Conservation (phyloP, 2,329 filamentous ascomycete genomes). For the Alternaria longipes region DNA sequence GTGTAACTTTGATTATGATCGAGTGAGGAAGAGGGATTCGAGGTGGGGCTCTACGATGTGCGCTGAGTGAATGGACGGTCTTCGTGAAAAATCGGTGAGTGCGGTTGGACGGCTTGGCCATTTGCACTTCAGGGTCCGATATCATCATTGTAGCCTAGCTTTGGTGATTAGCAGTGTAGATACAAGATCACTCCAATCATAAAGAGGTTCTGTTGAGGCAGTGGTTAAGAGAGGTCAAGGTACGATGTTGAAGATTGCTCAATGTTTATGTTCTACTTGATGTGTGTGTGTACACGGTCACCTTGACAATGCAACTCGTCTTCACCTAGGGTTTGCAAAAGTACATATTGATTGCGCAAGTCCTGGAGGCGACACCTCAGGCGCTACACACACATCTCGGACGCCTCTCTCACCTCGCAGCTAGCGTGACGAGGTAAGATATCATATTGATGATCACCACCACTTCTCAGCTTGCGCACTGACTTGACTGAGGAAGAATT, state of each 20-base stretch:
- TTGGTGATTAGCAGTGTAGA: neutral
- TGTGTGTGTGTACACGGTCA: neutral
- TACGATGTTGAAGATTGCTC: neutral
- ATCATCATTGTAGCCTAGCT: neutral
- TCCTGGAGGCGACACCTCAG: too few species aligned
- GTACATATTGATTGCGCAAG: too few species aligned
- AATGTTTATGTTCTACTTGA: neutral
- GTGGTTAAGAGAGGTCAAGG: neutral
- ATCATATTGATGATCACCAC: too few species aligned
- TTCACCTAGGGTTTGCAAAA: neutral
- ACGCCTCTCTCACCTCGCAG: too few species aligned
- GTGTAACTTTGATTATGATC: neutral
- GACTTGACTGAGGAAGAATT: too few species aligned
- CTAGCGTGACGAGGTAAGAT: too few species aligned
- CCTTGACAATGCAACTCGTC: neutral
- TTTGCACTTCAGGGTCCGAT: neutral
- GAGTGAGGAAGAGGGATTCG: constrained; percentile 1
- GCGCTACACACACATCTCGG: too few species aligned
- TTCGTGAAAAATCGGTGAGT: constrained; percentile 10
- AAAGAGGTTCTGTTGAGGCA: neutral
- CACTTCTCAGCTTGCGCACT: too few species aligned
- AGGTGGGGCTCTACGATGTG: constrained; percentile 4
- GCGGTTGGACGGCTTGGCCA: neutral
- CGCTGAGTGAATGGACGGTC: constrained; percentile 10
- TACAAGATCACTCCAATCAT: neutral